Percentiles rank a stretch among this genome's conserved stretches.
phyloP scores from a whole-genome alignment of 1,284 basidiomycete species.

The Pulchroboletus neoregius region DNA sequence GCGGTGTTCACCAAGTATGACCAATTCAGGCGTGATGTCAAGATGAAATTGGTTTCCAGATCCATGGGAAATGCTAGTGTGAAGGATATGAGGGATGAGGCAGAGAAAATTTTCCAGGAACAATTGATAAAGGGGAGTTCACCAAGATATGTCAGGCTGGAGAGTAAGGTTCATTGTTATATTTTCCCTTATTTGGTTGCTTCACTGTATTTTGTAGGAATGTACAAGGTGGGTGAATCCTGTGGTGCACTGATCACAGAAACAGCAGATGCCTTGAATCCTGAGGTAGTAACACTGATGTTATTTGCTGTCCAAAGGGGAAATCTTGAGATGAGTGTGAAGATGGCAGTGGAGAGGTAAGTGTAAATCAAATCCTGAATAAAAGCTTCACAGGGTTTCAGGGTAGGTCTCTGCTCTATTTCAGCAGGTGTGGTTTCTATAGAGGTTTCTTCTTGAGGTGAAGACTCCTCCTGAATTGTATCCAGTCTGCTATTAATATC shows the following conservation, averaged over 20 bases:
- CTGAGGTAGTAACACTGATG: neutral
- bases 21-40: constrained; percentile 2
- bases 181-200: neutral
- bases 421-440: too few relatives aligned
- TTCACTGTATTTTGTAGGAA: neutral
- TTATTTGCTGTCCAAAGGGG: neutral
- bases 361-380: neutral
- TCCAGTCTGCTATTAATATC: too few relatives aligned
- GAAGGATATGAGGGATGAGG: neutral
- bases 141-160: neutral
- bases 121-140: neutral
- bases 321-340: neutral
- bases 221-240: neutral
- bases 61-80: neutral
- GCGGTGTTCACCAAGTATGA: constrained; percentile 11
- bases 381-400: neutral
- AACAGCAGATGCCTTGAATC: neutral
- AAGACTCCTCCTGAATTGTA: too few relatives aligned
- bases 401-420: too few relatives aligned
- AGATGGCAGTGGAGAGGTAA: neutral
- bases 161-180: neutral
- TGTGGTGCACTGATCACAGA: neutral
- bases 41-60: neutral
- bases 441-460: too few relatives aligned
- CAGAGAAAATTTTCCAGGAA: neutral